Base-by-base conservation (phyloP, 805 yeast genomes). In the Kurtzmaniella fragi region DNA sequence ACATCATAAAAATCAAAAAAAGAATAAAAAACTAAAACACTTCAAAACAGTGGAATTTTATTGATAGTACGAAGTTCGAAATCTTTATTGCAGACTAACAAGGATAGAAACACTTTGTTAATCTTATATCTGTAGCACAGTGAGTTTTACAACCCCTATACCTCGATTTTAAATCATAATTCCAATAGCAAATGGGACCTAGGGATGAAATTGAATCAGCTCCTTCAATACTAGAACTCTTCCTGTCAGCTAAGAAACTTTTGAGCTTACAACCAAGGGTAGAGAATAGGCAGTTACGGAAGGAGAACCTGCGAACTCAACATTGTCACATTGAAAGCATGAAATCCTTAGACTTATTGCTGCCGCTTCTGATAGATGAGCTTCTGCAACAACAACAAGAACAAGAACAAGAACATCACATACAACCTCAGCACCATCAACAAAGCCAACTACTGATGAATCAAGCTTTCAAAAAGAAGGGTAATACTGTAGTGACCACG, bases 201-300 rank as follows among this genome's bases (percentile, higher is more conserved):
- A 36, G 28, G 25, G 39, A 36, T 14, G 39, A 36, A 26, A 28
- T 36, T 5, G 39, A 36, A 13, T 36, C 39, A 23, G 39, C 34
- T 27, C 73, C 73, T 11, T 60, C 71, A 8, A 64, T 68, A 15
- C 54, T 57, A 44, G 73, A 68, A 46, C 62, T 68, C 28, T 66
- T 67, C 44, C 47, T 58, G 49, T 67, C 70, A 25, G 74, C 72
- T 8, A 64, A 61, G 43, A 63, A 60, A 40, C 52, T 68, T 25
- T 49, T 68, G 34, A 52, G 64, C 14, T 54, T 68, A 31, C 68
- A 67, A 41, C 57, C 65, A 4, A 46, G 74, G 34, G 64, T 67
- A 20, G 67, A 62, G 40, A 66, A 68, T 47, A 51, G 72, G 32
- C 62, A 59, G 31, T 40, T 60, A 8, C 48, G 74, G 14, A 64